Evolutionary conservation across 2,329 filamentous ascomycete species (phyloP).

Genomic region (Cercospora canescens): DNA sequence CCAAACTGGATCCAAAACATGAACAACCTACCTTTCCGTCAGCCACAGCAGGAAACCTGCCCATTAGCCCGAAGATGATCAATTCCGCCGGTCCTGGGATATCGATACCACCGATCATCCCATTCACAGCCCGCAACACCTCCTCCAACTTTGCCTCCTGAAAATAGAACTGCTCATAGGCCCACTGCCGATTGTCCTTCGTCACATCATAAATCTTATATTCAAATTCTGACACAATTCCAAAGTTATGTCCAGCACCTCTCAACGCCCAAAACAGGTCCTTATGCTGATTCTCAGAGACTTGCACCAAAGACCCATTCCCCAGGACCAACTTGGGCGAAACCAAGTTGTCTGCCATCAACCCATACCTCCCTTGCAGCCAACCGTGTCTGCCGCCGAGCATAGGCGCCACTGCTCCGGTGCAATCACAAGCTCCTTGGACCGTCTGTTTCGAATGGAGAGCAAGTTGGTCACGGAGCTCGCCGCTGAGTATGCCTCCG

Average conservation of each 20-base stretch:
- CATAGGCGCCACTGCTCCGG: conserved; percentile 17
- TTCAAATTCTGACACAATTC: conserved; percentile 15
- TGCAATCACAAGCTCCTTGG: conserved; percentile 19
- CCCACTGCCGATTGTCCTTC: not conserved
- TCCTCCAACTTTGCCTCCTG: conserved; percentile 6
- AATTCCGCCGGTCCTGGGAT: not conserved
- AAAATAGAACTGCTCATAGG: conserved; percentile 3
- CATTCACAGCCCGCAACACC: not conserved
- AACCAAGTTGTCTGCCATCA: conserved; percentile 52
- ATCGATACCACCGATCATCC: not conserved
- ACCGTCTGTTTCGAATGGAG: conserved; percentile 9
- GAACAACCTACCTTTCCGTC: not conserved
- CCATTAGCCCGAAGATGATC: not conserved
- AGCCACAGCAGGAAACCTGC: not conserved
- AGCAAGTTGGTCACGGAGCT: conserved; percentile 16
- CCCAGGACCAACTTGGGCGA: conserved; percentile 42
- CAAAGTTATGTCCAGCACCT: conserved; percentile 23
- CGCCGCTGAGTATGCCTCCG: conserved; percentile 12
- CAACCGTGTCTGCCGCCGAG: conserved; percentile 28
- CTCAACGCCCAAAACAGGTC: conserved; percentile 20
- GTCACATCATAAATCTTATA: conserved; percentile 7
- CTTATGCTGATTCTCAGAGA: conserved; percentile 32
- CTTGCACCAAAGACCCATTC: conserved; percentile 39
- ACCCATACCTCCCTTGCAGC: conserved; percentile 42
- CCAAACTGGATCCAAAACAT: not conserved